These are phyloP conservation scores for Boletus sp. DNA, from an alignment of 1,284 basidiomycete species.

Conservation along the genomic window DNA sequence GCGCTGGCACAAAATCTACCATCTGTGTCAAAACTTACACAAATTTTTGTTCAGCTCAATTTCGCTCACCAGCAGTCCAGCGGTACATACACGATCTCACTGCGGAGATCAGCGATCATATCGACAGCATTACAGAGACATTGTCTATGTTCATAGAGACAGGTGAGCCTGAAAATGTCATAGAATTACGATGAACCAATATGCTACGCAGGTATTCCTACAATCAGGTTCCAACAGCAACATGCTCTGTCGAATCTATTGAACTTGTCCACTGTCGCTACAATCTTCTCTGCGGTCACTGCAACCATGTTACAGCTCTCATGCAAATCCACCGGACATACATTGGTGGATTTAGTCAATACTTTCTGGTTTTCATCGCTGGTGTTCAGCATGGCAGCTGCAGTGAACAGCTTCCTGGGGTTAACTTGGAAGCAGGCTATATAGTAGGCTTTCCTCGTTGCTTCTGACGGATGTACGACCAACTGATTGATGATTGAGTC, in stretches of 20 bases:
- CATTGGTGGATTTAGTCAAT: conserved; percentile 50
- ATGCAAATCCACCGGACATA: conserved; percentile 35
- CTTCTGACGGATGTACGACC: too few species aligned
- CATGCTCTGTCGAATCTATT: conserved; percentile 56
- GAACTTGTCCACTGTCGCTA: conserved; percentile 61
- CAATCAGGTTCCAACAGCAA: conserved; percentile 62
- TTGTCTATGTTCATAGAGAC: conserved; percentile 58
- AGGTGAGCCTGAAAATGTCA: conserved; percentile 42
- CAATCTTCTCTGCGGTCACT: conserved; percentile 64
- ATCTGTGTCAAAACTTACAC: conserved; percentile 17
- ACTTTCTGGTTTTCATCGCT: conserved; percentile 64
- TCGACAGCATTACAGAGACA: conserved; percentile 55
- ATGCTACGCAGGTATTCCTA: conserved; percentile 54
- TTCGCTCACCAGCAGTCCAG: conserved; percentile 55
- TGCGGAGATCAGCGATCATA: conserved; percentile 56
- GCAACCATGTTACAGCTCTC: conserved; percentile 60
- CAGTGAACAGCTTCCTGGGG: conserved; percentile 61
- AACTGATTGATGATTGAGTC: too few species aligned
- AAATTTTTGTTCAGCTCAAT: conserved; percentile 45
- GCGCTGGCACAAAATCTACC: conserved; percentile 13
- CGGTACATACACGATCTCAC: conserved; percentile 58
- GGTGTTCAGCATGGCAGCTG: conserved; percentile 63
- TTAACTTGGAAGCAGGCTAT: conserved; percentile 60
- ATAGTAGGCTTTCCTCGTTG: too few species aligned
- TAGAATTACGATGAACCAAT: conserved; percentile 27